phyloP scores from a whole-genome alignment of 2,329 filamentous ascomycete genomes.

The Curvularia lunata region DNA sequence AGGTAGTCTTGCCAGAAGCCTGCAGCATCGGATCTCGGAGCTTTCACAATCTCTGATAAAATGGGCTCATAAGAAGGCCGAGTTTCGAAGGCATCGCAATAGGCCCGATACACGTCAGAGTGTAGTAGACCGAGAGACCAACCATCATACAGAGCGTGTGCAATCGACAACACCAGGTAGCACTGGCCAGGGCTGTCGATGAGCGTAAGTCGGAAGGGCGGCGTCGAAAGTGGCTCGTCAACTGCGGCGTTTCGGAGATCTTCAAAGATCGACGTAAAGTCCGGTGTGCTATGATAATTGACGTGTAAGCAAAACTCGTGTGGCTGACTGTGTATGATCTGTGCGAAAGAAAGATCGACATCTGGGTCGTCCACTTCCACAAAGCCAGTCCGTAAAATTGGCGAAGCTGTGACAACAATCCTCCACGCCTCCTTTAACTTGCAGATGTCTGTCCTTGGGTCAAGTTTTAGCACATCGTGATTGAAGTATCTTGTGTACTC shows the following conservation, averaged over 20 bases:
- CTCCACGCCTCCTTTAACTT: slow-evolving; percentile 68
- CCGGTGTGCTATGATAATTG: slow-evolving; percentile 23
- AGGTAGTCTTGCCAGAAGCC: slow-evolving; percentile 77
- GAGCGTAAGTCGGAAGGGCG: slow-evolving; percentile 48
- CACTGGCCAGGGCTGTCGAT: slow-evolving; percentile 41
- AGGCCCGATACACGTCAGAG: slow-evolving; percentile 70
- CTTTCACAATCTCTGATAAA: slow-evolving; percentile 61
- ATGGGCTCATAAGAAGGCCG: slow-evolving; percentile 61
- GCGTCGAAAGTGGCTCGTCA: slow-evolving; percentile 11
- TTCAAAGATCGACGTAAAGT: slow-evolving; percentile 43
- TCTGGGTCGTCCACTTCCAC: slow-evolving; percentile 66
- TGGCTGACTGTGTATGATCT: slow-evolving; percentile 55
- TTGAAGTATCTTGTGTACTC: slow-evolving; percentile 82
- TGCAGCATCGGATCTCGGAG: slow-evolving; percentile 56
- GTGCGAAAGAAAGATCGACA: slow-evolving; percentile 63
- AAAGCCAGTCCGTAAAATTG: slow-evolving; percentile 80
- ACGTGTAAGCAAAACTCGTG: slow-evolving; percentile 48
- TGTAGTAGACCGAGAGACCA: slow-evolving; percentile 81
- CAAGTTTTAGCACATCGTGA: slow-evolving; percentile 74
- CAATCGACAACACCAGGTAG: slow-evolving; percentile 71
- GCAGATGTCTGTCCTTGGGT: slow-evolving; percentile 59
- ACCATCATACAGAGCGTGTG: slow-evolving; percentile 89
- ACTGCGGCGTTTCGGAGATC: slow-evolving; percentile 46
- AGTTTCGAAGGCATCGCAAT: slow-evolving; percentile 53
- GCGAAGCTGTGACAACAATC: slow-evolving; percentile 63